Evolutionary conservation across 2,329 filamentous ascomycete genomes (phyloP).

Genomic region (Xylariaceae sp.): DNA sequence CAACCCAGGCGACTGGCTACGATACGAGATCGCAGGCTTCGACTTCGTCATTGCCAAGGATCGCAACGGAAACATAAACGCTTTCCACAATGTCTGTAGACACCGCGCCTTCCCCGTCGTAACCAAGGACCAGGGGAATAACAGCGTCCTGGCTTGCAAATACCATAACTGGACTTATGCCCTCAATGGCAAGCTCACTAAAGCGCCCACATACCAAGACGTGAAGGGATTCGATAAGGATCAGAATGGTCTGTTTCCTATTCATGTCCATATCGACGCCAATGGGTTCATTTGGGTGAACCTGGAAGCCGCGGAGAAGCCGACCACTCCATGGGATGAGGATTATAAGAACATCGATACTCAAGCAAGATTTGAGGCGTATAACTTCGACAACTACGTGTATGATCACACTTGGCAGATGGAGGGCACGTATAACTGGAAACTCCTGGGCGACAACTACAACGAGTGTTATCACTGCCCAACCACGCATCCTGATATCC

Average conservation of each 20-base stretch:
- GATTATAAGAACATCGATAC: slow-evolving; percentile 31
- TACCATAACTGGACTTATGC: slow-evolving; percentile 62
- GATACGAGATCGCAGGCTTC: slow-evolving; percentile 19
- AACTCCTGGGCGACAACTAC: slow-evolving; percentile 58
- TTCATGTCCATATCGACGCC: slow-evolving; percentile 48
- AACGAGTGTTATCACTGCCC: slow-evolving; percentile 63
- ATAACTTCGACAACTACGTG: slow-evolving; percentile 44
- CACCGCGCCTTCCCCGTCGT: slow-evolving; percentile 58
- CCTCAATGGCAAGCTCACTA: slow-evolving; percentile 51
- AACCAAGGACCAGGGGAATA: slow-evolving; percentile 44
- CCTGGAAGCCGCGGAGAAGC: slow-evolving; percentile 42
- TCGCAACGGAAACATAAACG: slow-evolving; percentile 26
- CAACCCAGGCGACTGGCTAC: slow-evolving; percentile 19
- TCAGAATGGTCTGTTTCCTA: slow-evolving; percentile 51
- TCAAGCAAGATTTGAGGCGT: slow-evolving; percentile 17
- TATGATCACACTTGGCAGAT: slow-evolving; percentile 56
- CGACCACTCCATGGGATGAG: slow-evolving; percentile 46
- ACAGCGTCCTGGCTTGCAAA: slow-evolving; percentile 51
- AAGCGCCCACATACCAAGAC: slow-evolving; percentile 54
- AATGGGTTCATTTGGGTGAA: slow-evolving; percentile 57
- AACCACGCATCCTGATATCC: slow-evolving; percentile 53
- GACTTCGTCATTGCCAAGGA: slow-evolving; percentile 20
- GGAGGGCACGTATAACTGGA: slow-evolving; percentile 56
- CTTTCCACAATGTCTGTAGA: slow-evolving; percentile 59
- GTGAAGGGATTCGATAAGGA: slow-evolving; percentile 51